Base-by-base conservation (phyloP, 73 alveolate genomes). In the Paramecium caudatum region DNA sequence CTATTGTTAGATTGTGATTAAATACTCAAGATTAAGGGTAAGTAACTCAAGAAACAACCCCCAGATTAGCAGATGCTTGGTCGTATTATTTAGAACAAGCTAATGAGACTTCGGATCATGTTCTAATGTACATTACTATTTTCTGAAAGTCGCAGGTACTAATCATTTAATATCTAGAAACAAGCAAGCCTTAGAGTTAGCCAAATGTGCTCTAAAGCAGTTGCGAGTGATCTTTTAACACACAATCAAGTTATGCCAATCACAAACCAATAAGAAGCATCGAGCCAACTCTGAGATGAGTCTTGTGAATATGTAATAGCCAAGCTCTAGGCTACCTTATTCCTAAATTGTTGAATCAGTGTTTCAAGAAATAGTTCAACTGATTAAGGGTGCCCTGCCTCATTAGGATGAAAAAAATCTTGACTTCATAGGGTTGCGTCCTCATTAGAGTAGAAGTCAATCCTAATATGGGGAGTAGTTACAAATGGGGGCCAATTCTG, bases 231-330 rank as follows among this genome's bases (percentile, higher is more conserved):
- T 74, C 10, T 74, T 3, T 74, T 25, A 37, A 9, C 7, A 45
- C 32, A 74, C 88, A 0, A 74, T 74, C 15, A 74, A 74, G 43
- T 74, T 74, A 74, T 74, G 88, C 43, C 55, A 74, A 15, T 41
- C 16, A 25, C 9, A 39, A 41, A 74, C 43, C 8, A 74, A 74
- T 74, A 74, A 74, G 12, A 74, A 74, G 19, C 43, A 74, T 21
- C 36, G 88, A 74, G 88, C 88, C 12, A 74, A 74, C 43, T 41
- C 69, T n/a, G 88, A 74, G 43, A 74, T 74, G 65, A 41, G 47
- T 39, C 39, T 39, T 1, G 55, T 45, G 0, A 39, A 36, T 8
- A 33, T 65, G 34, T 32, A 15, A 65, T 33, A 65, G 8, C 37
- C 27, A 33, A 15, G 33, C 3, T 15, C 17, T 5, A 74, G 43